phyloP scores from a whole-genome alignment of 306 rosid genomes.

The Cucurbita argyrosperma region DNA sequence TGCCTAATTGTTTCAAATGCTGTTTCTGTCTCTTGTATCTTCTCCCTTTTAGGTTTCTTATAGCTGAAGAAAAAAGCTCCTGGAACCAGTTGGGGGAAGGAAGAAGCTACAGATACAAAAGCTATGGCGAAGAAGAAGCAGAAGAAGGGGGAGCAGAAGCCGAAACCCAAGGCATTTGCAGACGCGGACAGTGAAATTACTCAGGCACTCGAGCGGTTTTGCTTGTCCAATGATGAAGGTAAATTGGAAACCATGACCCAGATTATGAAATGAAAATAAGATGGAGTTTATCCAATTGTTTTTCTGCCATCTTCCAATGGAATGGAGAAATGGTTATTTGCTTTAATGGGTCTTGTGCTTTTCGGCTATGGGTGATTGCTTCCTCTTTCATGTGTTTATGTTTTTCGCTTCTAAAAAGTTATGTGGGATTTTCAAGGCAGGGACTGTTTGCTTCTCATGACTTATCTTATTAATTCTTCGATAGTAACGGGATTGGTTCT shows the following conservation, averaged over 20 bases:
- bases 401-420: neutral
- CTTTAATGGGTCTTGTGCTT: neutral
- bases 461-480: neutral
- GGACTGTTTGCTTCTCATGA: neutral
- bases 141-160: neutral
- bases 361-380: neutral
- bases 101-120: neutral
- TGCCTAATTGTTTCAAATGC: neutral
- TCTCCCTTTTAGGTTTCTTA: neutral
- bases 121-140: conserved; percentile 16
- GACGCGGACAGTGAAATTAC: conserved; percentile 16
- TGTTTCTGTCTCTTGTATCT: neutral
- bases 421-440: neutral
- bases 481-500: neutral
- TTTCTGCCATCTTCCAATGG: neutral
- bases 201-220: conserved; percentile 18
- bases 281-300: neutral
- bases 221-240: conserved; percentile 39
- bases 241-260: neutral
- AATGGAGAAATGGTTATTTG: neutral
- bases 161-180: conserved; percentile 15
- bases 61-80: neutral
- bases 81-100: neutral
- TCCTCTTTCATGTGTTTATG: neutral
- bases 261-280: neutral